These are phyloP conservation scores for Fallopia convolvulus DNA, from an alignment of 148 eudicot genomes.

Conservation along the genomic window DNA sequence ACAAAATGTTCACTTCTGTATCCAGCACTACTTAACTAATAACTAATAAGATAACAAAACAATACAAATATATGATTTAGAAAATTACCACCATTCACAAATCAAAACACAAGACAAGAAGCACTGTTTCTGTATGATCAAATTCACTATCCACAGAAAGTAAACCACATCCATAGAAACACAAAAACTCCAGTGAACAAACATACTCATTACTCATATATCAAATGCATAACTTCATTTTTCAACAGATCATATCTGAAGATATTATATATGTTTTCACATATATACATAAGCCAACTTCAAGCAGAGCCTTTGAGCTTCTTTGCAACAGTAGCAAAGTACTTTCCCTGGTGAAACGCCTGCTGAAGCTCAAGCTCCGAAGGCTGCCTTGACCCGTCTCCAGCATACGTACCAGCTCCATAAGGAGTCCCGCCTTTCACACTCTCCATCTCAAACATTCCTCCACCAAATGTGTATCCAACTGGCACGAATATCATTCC, in stretches of 20 bases:
- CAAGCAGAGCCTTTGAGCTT: conserved; percentile 54
- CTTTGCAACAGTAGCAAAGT: conserved; percentile 57
- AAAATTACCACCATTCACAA: no score
- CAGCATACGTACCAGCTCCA: conserved; percentile 75
- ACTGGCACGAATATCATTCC: conserved; percentile 77
- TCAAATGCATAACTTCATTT: background rate
- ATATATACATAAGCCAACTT: background rate
- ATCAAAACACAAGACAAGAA: no score
- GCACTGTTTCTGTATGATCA: no score
- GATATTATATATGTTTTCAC: background rate
- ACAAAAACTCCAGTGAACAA: background rate
- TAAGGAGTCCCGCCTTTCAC: conserved; percentile 71
- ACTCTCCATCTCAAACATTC: conserved; percentile 75
- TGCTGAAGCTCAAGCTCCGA: conserved; percentile 51
- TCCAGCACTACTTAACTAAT: no score
- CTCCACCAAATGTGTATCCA: conserved; percentile 77
- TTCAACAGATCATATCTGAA: background rate
- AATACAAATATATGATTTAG: background rate
- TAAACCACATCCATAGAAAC: no score
- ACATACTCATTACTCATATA: background rate
- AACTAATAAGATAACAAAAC: background rate
- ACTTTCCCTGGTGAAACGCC: conserved; percentile 76
- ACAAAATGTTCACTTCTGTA: no score
- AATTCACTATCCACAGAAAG: no score
- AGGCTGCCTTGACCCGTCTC: conserved; percentile 72